These are phyloP conservation scores for Drechslera avenae DNA, from an alignment of 2,329 filamentous ascomycete genomes.

Conservation along the genomic window DNA sequence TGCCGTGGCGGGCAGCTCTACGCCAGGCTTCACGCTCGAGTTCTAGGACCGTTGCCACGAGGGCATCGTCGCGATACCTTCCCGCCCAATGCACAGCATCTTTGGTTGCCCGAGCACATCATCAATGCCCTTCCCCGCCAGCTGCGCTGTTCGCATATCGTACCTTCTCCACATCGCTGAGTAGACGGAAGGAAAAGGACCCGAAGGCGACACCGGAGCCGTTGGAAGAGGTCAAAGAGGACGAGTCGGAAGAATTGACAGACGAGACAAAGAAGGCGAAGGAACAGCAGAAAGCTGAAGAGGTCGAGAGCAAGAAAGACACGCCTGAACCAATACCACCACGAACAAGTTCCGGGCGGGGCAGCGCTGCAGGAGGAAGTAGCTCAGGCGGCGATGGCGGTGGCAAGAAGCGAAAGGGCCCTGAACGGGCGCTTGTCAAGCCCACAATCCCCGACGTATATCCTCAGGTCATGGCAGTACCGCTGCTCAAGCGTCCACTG, in stretches of 20 bases:
- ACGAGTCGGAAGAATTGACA: conserved; percentile 50
- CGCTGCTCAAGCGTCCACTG: conserved; percentile 88
- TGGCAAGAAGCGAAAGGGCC: conserved; percentile 73
- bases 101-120: conserved; percentile 28
- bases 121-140: conserved; percentile 36
- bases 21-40: conserved; percentile 55
- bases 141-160: conserved; percentile 42
- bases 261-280: conserved; percentile 51
- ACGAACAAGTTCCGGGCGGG: conserved; percentile 62
- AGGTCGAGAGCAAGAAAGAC: conserved; percentile 53
- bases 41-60: conserved; percentile 39
- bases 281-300: conserved; percentile 51
- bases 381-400: conserved; percentile 58
- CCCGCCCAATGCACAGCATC: conserved; percentile 41
- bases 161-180: conserved; percentile 49
- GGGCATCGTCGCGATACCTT: conserved; percentile 31
- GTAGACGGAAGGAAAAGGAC: conserved; percentile 62
- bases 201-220: conserved; percentile 53
- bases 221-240: conserved; percentile 50
- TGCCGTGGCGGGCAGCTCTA: conserved; percentile 69
- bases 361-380: conserved; percentile 62
- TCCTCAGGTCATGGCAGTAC: conserved; percentile 95
- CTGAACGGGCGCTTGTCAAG: conserved; percentile 82
- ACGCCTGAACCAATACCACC: conserved; percentile 57
- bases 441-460: conserved; percentile 92